Evolutionary conservation across 768 basidiomycete genomes (phyloP).

Genomic region (Lactarius sp.): DNA sequence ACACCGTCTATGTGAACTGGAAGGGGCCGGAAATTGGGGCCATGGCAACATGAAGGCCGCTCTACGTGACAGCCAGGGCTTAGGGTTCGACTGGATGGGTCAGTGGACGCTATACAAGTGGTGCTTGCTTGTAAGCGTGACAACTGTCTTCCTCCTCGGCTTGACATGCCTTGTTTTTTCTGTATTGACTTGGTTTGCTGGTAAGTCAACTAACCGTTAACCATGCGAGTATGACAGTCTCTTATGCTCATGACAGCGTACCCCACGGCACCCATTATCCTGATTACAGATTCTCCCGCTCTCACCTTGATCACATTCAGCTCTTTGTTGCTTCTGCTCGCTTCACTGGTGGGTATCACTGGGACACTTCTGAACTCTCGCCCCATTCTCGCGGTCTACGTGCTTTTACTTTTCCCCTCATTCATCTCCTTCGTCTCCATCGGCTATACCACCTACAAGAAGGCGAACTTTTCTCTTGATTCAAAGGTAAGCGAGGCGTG

Average conservation of each 20-base stretch:
- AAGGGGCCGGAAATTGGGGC: slow-evolving; percentile 15
- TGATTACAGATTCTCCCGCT: slow-evolving; percentile 53
- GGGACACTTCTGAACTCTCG: slow-evolving; percentile 64
- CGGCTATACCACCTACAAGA: slow-evolving; percentile 62
- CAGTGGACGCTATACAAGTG: slow-evolving; percentile 64
- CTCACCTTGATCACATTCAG: slow-evolving; percentile 54
- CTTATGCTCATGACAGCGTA: slow-evolving; percentile 40
- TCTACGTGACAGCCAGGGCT: slow-evolving; percentile 36
- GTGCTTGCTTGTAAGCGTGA: slow-evolving; percentile 51
- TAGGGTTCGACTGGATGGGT: slow-evolving; percentile 38
- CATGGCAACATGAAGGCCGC: slow-evolving; percentile 13
- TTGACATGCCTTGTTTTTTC: slow-evolving; percentile 46
- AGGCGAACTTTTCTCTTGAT: slow-evolving; percentile 54
- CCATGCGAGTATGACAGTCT: neutral
- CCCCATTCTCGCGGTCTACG: slow-evolving; percentile 61
- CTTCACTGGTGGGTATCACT: slow-evolving; percentile 53
- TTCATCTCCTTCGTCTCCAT: slow-evolving; percentile 52
- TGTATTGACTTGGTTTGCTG: slow-evolving; percentile 55
- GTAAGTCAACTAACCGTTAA: slow-evolving; percentile 33
- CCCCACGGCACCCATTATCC: slow-evolving; percentile 57
- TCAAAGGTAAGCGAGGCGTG: slow-evolving; percentile 64
- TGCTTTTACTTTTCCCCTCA: slow-evolving; percentile 62
- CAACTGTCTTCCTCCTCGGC: slow-evolving; percentile 52
- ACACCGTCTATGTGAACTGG: slow-evolving; percentile 10
- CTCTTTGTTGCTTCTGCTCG: slow-evolving; percentile 51